phyloP scores from a whole-genome alignment of 1,284 basidiomycete genomes.

The Thecaphora thlaspeos region DNA sequence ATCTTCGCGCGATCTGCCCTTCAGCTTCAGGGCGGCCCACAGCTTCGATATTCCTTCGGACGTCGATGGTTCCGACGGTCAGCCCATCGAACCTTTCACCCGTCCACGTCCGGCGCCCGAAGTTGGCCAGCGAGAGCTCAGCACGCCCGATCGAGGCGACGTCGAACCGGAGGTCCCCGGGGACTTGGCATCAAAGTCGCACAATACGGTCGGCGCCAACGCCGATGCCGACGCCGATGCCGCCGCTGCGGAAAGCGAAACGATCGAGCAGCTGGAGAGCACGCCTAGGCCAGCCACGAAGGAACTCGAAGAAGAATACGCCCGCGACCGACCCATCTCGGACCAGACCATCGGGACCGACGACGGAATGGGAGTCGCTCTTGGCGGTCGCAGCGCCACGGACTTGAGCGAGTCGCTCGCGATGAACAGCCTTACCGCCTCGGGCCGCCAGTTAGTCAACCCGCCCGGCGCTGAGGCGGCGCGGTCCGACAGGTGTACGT shows the following conservation, averaged over 20 bases:
- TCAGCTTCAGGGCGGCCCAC: background rate
- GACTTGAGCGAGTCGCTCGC: conserved; percentile 13
- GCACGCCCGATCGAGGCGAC: background rate
- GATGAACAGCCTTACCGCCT: conserved; percentile 11
- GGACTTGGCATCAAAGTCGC: too few species aligned
- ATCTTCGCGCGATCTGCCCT: conserved; percentile 2
- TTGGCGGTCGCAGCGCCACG: conserved; percentile 9
- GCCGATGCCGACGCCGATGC: background rate
- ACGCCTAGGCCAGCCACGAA: conserved; percentile 1
- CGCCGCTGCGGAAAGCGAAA: background rate
- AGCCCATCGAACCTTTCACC: too few species aligned
- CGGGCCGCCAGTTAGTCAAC: conserved; percentile 3
- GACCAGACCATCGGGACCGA: conserved; percentile 16
- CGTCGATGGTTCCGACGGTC: too few species aligned
- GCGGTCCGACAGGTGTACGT: background rate
- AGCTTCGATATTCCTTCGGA: too few species aligned
- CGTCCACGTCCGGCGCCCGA: background rate
- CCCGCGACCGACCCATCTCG: conserved; percentile 8
- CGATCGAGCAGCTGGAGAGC: conserved; percentile 7
- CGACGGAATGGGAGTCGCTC: conserved; percentile 10
- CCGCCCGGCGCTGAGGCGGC: conserved; percentile 1
- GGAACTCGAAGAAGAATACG: conserved; percentile 1
- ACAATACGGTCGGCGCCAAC: too few species aligned
- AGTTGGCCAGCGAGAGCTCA: conserved; percentile 4
- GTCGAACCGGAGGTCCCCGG: too few species aligned